Evolutionary conservation across 805 yeast genomes (phyloP).

Genomic region (Ogataea glucozyma): DNA sequence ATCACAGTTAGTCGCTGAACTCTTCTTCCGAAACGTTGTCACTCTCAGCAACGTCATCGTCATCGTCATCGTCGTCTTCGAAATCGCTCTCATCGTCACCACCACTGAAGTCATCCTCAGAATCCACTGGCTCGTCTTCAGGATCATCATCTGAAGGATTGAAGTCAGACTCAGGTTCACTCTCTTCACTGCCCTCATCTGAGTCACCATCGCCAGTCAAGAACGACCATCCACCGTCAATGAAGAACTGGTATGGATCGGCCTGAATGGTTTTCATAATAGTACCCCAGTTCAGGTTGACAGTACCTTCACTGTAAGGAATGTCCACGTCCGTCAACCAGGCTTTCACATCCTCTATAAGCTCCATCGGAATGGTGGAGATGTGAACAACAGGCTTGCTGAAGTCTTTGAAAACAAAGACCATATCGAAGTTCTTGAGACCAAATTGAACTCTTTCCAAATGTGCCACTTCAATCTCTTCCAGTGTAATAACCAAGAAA

Average conservation of each 20-base stretch:
- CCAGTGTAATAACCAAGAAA: constrained; percentile 84
- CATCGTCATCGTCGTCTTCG: constrained; percentile 30
- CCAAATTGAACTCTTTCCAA: constrained; percentile 98
- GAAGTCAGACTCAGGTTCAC: constrained; percentile 64
- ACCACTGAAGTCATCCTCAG: constrained; percentile 33
- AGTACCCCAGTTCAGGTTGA: constrained; percentile 92
- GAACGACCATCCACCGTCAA: constrained; percentile 96
- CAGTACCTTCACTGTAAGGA: constrained; percentile 91
- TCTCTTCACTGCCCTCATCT: constrained; percentile 66
- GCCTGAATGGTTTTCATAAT: constrained; percentile 92
- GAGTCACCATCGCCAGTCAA: constrained; percentile 85
- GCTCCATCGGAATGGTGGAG: constrained; percentile 91
- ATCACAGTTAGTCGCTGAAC: constrained; percentile 33
- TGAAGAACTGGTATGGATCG: constrained; percentile 92
- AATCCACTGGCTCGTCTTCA: constrained; percentile 49
- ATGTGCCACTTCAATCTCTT: constrained; percentile 92
- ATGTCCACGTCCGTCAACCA: constrained; percentile 99
- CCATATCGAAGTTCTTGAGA: constrained; percentile 91
- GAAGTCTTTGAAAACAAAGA: constrained; percentile 94
- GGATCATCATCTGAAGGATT: constrained; percentile 66
- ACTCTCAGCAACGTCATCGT: constrained; percentile 29
- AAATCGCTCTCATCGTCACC: constrained; percentile 27
- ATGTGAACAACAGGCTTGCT: constrained; percentile 84
- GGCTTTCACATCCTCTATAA: constrained; percentile 87
- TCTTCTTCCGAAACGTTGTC: constrained; percentile 34